These are phyloP conservation scores for Mortierella alpina DNA, from an alignment of 192 early-diverging fungal genomes.

Conservation along the genomic window DNA sequence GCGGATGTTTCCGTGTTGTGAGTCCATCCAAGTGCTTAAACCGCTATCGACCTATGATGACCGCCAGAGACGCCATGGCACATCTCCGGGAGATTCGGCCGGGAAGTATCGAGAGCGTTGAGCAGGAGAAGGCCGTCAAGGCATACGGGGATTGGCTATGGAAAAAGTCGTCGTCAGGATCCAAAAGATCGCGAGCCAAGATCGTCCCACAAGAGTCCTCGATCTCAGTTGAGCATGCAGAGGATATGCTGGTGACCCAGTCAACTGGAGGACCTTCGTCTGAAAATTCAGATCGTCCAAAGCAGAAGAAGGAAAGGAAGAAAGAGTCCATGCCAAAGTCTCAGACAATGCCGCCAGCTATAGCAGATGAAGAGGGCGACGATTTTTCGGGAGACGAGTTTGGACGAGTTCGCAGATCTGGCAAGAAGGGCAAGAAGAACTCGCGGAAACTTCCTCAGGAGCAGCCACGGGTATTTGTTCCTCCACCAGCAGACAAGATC, in stretches of 20 bases:
- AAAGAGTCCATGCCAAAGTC: not conserved
- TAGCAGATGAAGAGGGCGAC: not conserved
- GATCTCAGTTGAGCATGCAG: too few species aligned
- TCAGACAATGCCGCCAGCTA: not conserved
- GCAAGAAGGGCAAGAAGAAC: conserved; percentile 46
- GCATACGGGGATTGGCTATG: conserved; percentile 48
- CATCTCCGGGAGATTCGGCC: conserved; percentile 36
- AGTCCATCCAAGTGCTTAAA: conserved; percentile 33
- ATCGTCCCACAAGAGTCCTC: not conserved
- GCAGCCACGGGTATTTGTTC: conserved; percentile 16
- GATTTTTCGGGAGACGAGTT: conserved; percentile 29
- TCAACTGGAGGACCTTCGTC: not conserved
- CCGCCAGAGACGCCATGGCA: conserved; percentile 39
- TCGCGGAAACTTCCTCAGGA: conserved; percentile 30
- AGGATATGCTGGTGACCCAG: too few species aligned
- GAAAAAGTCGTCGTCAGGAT: conserved; percentile 27
- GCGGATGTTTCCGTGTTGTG: conserved; percentile 6
- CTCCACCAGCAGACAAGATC: conserved; percentile 46
- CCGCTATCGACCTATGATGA: conserved; percentile 35
- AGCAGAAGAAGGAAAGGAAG: conserved; percentile 33
- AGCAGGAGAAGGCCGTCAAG: conserved; percentile 46
- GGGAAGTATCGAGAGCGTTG: conserved; percentile 42
- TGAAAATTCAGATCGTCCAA: not conserved
- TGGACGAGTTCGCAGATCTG: conserved; percentile 18
- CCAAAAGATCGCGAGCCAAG: conserved; percentile 3